Evolutionary conservation across 1,284 basidiomycete species (phyloP).

Genomic region (Serendipita sp.): DNA sequence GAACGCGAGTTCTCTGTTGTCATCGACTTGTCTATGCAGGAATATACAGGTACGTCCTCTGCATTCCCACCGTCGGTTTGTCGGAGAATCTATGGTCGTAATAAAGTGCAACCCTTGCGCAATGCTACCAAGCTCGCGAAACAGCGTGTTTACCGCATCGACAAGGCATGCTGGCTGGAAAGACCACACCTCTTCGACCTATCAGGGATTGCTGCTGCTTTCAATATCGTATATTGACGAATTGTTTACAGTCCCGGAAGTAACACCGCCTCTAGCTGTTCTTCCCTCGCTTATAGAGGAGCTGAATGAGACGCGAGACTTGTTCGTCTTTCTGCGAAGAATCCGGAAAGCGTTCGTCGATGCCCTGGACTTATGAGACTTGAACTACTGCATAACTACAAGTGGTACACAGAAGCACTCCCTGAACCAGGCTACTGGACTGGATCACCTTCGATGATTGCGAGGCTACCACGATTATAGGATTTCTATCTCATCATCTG

Average conservation of each 20-base stretch:
- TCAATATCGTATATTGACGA: not conserved
- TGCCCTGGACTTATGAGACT: not conserved
- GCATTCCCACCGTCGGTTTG: not conserved
- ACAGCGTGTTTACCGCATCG: not conserved
- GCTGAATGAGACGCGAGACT: slow-evolving; percentile 46
- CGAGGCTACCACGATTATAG: not conserved
- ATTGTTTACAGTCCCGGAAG: slow-evolving; percentile 42
- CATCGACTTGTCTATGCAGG: slow-evolving; percentile 47
- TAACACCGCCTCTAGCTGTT: slow-evolving; percentile 46
- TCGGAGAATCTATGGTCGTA: slow-evolving; percentile 1
- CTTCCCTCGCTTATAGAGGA: slow-evolving; percentile 48
- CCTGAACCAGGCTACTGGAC: not conserved
- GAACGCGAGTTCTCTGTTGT: slow-evolving; percentile 60
- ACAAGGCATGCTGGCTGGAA: not conserved
- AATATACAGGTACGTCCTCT: slow-evolving; percentile 48
- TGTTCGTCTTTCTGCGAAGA: slow-evolving; percentile 35
- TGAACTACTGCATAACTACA: not conserved
- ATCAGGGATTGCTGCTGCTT: not conserved
- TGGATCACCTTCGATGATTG: not conserved
- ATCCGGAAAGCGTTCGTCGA: slow-evolving; percentile 1
- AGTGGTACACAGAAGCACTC: not conserved
- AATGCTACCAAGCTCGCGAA: not conserved
- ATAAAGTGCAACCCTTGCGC: not conserved
- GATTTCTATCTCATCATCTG: not conserved
- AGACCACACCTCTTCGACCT: not conserved